Percentiles rank a stretch among this genome's conserved stretches.
These are phyloP conservation scores for Paraconiothyrium sp. DNA, from an alignment of 2,329 filamentous ascomycete genomes.

Conservation along the genomic window DNA sequence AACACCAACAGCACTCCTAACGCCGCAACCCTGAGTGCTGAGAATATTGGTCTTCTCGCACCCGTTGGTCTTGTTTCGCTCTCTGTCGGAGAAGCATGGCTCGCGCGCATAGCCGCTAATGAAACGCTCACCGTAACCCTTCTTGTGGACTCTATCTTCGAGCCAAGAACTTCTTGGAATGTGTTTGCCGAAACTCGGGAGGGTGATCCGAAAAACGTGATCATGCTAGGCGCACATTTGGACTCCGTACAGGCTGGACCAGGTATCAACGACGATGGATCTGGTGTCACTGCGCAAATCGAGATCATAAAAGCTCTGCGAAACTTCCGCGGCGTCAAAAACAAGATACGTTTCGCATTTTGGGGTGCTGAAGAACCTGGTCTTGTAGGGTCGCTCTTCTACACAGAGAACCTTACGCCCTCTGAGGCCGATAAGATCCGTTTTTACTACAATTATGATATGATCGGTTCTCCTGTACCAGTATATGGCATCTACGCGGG, in stretches of 20 bases:
- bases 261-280: constrained; percentile 60
- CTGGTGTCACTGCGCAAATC: constrained; percentile 61
- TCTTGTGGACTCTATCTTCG: constrained; percentile 42
- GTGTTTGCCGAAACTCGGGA: constrained; percentile 69
- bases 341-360: constrained; percentile 74
- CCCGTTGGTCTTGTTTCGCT: constrained; percentile 15
- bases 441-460: constrained; percentile 76
- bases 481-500: constrained; percentile 26
- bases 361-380: constrained; percentile 75
- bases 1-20: constrained; percentile 16
- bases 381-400: constrained; percentile 64
- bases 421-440: constrained; percentile 71
- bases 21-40: constrained; percentile 13
- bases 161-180: constrained; percentile 64
- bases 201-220: constrained; percentile 66
- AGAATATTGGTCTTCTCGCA: constrained; percentile 14
- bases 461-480: constrained; percentile 49
- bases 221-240: constrained; percentile 26
- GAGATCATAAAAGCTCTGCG: constrained; percentile 66
- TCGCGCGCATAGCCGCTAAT: constrained; percentile 7
- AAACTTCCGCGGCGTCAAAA: constrained; percentile 64
- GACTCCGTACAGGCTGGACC: constrained; percentile 61
- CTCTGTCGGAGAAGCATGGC: constrained; percentile 9
- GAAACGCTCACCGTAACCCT: constrained; percentile 14
- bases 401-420: constrained; percentile 62